These are phyloP conservation scores for Endocalyx cinctus DNA, from an alignment of 2,329 filamentous ascomycete species.

Conservation along the genomic window DNA sequence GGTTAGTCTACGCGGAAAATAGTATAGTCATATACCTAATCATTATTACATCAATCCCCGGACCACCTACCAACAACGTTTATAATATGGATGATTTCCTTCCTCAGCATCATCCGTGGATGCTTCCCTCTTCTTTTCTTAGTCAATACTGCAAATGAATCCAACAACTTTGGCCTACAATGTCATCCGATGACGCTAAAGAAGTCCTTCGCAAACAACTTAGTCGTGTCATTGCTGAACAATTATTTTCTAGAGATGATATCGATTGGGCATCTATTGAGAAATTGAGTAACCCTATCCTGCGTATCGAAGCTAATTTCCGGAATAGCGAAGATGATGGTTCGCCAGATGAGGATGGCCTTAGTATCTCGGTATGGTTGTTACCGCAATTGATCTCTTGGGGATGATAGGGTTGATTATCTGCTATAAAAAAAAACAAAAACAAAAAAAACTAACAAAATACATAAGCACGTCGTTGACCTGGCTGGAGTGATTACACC, in stretches of 20 bases:
- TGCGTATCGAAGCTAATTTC: slow-evolving; percentile 14
- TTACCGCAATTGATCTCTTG: background rate
- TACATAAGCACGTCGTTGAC: slow-evolving; percentile 11
- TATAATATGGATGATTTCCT: no score
- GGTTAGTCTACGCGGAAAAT: no score
- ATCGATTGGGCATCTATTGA: slow-evolving; percentile 13
- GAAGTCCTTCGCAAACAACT: slow-evolving; percentile 14
- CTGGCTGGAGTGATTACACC: slow-evolving; percentile 7
- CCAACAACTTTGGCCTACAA: no score
- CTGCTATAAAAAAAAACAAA: no score
- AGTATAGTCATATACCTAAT: no score
- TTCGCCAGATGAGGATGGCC: slow-evolving; percentile 3
- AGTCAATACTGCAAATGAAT: no score
- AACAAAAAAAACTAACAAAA: background rate
- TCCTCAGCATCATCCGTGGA: no score
- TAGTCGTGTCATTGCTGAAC: slow-evolving; percentile 10
- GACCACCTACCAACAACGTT: no score
- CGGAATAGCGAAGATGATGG: slow-evolving; percentile 5
- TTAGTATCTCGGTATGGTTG: slow-evolving; percentile 12
- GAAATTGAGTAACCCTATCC: slow-evolving; percentile 8
- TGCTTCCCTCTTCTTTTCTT: no score
- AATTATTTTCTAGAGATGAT: slow-evolving; percentile 9
- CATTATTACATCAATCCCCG: no score
- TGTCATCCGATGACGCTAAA: no score
- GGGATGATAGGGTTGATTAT: background rate